Percentiles rank a stretch among this genome's conserved stretches.
These are phyloP conservation scores for Epithele typhae DNA, from an alignment of 768 basidiomycete genomes.

Conservation along the genomic window DNA sequence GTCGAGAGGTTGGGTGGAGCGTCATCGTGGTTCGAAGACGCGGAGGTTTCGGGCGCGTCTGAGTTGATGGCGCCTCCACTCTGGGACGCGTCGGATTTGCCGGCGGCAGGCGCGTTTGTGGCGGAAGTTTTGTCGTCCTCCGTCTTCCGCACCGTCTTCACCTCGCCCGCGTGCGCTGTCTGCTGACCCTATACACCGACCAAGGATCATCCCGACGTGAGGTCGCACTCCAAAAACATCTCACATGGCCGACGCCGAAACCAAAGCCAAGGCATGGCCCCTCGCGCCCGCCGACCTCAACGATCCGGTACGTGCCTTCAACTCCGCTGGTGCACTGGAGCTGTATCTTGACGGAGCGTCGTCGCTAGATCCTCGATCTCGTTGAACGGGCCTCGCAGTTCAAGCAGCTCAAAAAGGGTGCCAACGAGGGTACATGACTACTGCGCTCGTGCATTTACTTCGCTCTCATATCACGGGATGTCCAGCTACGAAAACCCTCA, in stretches of 20 bases:
- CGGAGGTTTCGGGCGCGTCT: not conserved
- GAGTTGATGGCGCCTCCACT: too few species aligned
- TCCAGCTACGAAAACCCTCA: constrained; percentile 93
- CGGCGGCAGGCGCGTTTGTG: constrained; percentile 4
- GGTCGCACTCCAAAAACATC: constrained; percentile 44
- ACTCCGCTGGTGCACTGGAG: not conserved
- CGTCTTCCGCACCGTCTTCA: constrained; percentile 15
- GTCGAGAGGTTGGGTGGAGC: constrained; percentile 6
- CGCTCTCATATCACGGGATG: not conserved
- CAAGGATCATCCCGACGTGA: constrained; percentile 86
- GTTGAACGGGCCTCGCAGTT: constrained; percentile 95
- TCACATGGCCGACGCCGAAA: constrained; percentile 52
- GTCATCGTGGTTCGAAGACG: not conserved
- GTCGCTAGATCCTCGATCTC: constrained; percentile 81
- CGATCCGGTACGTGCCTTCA: constrained; percentile 63
- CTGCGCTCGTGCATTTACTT: not conserved
- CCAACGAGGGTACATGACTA: constrained; percentile 89
- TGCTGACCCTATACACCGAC: constrained; percentile 38
- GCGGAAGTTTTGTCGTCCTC: constrained; percentile 10
- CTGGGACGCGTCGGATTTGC: constrained; percentile 1
- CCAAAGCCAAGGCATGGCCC: constrained; percentile 83
- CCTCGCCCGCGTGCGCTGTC: constrained; percentile 13
- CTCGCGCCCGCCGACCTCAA: constrained; percentile 82
- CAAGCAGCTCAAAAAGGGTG: constrained; percentile 98
- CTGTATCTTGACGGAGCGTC: too few species aligned